Evolutionary conservation across 768 basidiomycete genomes (phyloP), one percentile per base, ranked within the genome.

Genomic region (Leccinum subgranulosum): DNA sequence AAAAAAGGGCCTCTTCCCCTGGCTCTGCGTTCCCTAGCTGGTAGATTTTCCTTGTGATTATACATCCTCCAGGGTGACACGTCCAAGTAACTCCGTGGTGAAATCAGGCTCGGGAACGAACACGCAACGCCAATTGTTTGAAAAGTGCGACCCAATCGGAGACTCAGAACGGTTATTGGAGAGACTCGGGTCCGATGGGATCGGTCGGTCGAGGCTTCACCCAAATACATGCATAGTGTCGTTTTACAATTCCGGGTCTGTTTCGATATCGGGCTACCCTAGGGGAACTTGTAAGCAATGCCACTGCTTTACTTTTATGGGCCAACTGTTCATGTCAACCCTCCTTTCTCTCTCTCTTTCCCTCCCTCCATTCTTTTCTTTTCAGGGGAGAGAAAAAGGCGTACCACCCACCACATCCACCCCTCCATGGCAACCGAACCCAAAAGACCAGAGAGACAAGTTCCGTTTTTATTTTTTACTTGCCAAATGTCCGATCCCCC

Each of bases 401-500:
- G 8, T n/a, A 39, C 19, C 43, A 21, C 19, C 19, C 43, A 43
- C 41, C n/a, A n/a, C n/a, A n/a, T 39, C 39, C 39, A 41, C 19
- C 43, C 19, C 5, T 12, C 19, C 12, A 45, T 9, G 1, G 6
- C 36, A n/a, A 14, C 43, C 5, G 7, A 45, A 45, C 43, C 41
- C 41, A 17, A 11, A 33, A 33, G 31, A 12, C 31, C 33, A 36
- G 15, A n/a, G 17, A n/a, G 36, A 39, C 41, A 41, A 41, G 41
- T 41, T 11, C n/a, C 41, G 10, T 41, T 41, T 19, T 41, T 10
- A 11, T n/a, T 41, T 28, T 63, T 29, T 23, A 60, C 47, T 58
- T 59, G 45, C 8, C 43, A 12, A 28, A 57, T 7, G 59, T 23
- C 43, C 60, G 60, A 19, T 66, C 65, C 10, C 71, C 64, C 52